Base-by-base conservation (phyloP, 2,329 filamentous ascomycete genomes). In the Colletotrichum sp. region DNA sequence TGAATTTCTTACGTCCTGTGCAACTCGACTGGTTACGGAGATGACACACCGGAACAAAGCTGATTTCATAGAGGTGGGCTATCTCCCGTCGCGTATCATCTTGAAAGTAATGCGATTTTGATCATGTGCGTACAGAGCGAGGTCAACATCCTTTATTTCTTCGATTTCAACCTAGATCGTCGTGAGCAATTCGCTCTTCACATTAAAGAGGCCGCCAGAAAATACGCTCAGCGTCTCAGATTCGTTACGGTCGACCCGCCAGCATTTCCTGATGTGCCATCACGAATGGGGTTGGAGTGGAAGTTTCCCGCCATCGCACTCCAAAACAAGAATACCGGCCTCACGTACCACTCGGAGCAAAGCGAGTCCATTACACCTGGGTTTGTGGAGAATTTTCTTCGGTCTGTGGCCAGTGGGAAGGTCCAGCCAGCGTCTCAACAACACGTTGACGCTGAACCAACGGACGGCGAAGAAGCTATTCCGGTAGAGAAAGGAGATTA, bases 231-330 rank as follows among this genome's bases (percentile, higher is more conserved):
- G 10, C 89, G 87, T 68, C 81, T 90, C 15, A 81, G 80, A 71
- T 89, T 90, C 75, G 85, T 88, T 5, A 89, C 86, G 3, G 85
- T 89, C 3, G 86, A 90, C 75, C 83, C 83, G 0, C 71, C 78
- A 24, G 86, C 89, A 72, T 90, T 89, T 78, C 84, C 82, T 8
- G 85, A 89, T 34, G 85, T 89, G 77, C 79, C 83, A 3, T 72
- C 78, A 16, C 82, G 82, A 44, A 79, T 89, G 68, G 88, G 88
- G 2, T 76, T 77, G 60, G 8, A 68, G 44, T 72, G 73, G 72
- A 44, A 48, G 5, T 77, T 77, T 34, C 76, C 76, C 1, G 68
- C 73, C 8, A 70, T 77, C n/a, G 73, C 55, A 5, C 22, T 76
- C 15, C 69, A 77, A 22, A 36, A 76, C n/a, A 73, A 69, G 13